Base-by-base conservation (phyloP, 345 rosid genomes). In the Iberis pinnata region DNA sequence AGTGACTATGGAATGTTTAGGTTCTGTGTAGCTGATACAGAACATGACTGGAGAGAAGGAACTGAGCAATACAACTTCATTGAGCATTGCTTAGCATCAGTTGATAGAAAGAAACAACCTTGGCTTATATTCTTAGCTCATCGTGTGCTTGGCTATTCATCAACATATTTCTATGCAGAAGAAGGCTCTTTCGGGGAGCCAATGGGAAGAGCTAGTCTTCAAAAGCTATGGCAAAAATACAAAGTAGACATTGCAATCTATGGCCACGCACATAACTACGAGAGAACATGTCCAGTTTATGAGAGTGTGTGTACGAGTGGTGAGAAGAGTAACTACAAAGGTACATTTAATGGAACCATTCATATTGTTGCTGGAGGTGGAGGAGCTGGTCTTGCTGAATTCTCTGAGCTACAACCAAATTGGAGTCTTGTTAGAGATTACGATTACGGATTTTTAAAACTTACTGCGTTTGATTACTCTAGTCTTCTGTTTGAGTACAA, bases 21-120 rank as follows among this genome's bases (percentile, higher is more conserved):
- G 7, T 85, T 85, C 73, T 85, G 94, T 44, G 61, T 84, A 25
- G 86, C 80, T 12, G 89, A 81, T 51, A 78, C 84, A 1, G 94
- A 85, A 39, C 89, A 78, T 16, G 86, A 82, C 61, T 82, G 94
- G 89, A 76, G 84, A 49, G 81, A 80, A 55, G 94, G 94, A 44
- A 76, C 86, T 0, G 86, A 82, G 51, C 89, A 85, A 35, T 78
- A 81, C 70, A 64, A 68, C 27, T 85, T 82, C 71, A 80, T 85
- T 6, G 89, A 85, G 55, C 79, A 70, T 4, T 85, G 89, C 53
- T 64, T 85, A 20, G 76, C 84, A 20, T 73, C 94, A 11, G 89
- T 73, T 1, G 86, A 85, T 41, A 78, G 94, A 49, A 79, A 68
- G 53, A 76, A 73, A 14, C 89, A 85, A 64, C 84, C 94, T 1